Evolutionary conservation across 805 yeast species (phyloP).

Genomic region (Scheffersomyces lignosus): DNA sequence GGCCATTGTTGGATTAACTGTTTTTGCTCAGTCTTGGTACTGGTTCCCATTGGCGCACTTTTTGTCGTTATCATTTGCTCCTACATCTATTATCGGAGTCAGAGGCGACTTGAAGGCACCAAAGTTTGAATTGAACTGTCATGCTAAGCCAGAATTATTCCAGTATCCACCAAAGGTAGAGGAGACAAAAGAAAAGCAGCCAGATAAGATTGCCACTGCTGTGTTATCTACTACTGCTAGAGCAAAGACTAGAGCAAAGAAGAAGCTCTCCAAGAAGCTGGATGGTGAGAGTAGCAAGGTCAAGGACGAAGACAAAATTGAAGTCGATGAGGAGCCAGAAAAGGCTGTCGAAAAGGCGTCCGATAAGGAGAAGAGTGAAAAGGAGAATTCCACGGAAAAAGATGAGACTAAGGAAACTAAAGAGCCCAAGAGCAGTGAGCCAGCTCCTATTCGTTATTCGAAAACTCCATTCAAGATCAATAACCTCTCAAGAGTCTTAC

Average conservation of each 20-base stretch:
- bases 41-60: constrained; percentile 98
- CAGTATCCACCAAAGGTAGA: constrained; percentile 88
- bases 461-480: constrained; percentile 67
- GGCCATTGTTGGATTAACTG: constrained; percentile 87
- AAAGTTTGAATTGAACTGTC: constrained; percentile 75
- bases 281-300: constrained; percentile 53
- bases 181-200: constrained; percentile 74
- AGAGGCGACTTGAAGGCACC: constrained; percentile 81
- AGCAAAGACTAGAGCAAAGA: constrained; percentile 91
- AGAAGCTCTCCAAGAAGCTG: constrained; percentile 51
- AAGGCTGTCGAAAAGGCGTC: constrained; percentile 10
- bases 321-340: constrained; percentile 32
- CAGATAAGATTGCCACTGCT: constrained; percentile 89
- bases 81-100: constrained; percentile 88
- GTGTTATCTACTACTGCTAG: constrained; percentile 90
- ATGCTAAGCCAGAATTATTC: constrained; percentile 75
- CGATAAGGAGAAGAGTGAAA: constrained; percentile 15
- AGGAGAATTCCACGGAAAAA: constrained; percentile 14
- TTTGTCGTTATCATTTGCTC: constrained; percentile 85
- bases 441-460: constrained; percentile 51
- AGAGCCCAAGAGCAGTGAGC: constrained; percentile 29
- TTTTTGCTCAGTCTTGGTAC: constrained; percentile 94
- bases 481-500: constrained; percentile 86
- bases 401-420: constrained; percentile 23
- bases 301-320: constrained; percentile 43